Evolutionary conservation across 345 rosid species (phyloP).

Genomic region (Noccaea bulbosa): DNA sequence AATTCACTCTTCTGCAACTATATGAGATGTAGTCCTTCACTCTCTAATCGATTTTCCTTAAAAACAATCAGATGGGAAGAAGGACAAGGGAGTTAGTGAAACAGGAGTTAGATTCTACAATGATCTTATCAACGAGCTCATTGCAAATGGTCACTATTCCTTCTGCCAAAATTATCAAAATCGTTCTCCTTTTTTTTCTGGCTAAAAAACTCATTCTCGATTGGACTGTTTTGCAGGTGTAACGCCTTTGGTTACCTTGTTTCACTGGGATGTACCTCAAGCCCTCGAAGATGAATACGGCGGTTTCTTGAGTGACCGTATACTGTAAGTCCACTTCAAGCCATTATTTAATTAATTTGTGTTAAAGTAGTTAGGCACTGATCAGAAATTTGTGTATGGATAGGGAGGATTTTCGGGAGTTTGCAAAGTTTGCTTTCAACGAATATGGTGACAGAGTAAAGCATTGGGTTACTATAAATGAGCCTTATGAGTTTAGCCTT

Average conservation of each 20-base stretch:
- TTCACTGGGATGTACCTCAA: conserved; percentile 50
- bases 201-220: conserved; percentile 1
- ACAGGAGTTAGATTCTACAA: conserved; percentile 57
- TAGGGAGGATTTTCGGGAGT: conserved; percentile 43
- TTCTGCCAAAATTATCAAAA: neutral
- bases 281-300: conserved; percentile 44
- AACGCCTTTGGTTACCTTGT: conserved; percentile 43
- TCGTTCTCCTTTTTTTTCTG: neutral
- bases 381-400: neutral
- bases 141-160: conserved; percentile 45
- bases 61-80: conserved; percentile 48
- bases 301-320: conserved; percentile 40
- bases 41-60: neutral
- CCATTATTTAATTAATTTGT: neutral
- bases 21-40: conserved; percentile 1
- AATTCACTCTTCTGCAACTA: neutral
- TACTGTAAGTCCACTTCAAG: conserved; percentile 34
- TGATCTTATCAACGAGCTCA: conserved; percentile 56
- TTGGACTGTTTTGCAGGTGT: conserved; percentile 34
- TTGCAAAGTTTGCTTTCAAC: conserved; percentile 42
- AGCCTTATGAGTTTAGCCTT: conserved; percentile 46
- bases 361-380: neutral
- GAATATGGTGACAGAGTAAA: conserved; percentile 60
- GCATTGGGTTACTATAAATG: conserved; percentile 61
- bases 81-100: conserved; percentile 51